phyloP scores from a whole-genome alignment of 768 basidiomycete species.

The Trametes villosa region DNA sequence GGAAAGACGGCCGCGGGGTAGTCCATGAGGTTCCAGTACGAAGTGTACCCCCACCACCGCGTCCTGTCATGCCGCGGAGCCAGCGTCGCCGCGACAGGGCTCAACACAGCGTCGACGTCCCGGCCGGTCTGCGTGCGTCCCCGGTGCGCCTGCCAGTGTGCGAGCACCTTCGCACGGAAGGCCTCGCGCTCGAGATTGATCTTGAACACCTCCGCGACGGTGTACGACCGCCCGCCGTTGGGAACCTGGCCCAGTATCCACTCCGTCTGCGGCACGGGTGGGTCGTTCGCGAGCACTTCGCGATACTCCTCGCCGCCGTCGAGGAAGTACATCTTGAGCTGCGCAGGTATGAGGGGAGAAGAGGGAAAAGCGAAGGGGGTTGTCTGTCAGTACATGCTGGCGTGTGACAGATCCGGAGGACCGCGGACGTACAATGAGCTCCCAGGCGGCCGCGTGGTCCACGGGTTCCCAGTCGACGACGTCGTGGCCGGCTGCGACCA shows the following conservation, averaged over 20 bases:
- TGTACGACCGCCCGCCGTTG: conserved; percentile 40
- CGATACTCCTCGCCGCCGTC: conserved; percentile 53
- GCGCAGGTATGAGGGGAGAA: neutral
- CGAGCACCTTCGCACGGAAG: conserved; percentile 44
- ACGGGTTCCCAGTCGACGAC: conserved; percentile 54
- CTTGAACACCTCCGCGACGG: conserved; percentile 48
- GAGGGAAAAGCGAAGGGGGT: neutral
- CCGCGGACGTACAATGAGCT: conserved; percentile 46
- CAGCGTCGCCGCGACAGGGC: conserved; percentile 50
- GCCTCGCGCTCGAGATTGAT: conserved; percentile 49
- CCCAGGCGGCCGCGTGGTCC: conserved; percentile 49
- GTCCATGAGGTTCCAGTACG: conserved; percentile 58
- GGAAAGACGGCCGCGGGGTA: conserved; percentile 54
- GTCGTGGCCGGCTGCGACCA: conserved; percentile 53
- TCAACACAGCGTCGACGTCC: conserved; percentile 51
- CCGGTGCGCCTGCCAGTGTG: conserved; percentile 49
- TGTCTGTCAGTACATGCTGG: conserved; percentile 24
- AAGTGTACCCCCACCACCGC: conserved; percentile 55
- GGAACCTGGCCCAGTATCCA: conserved; percentile 50
- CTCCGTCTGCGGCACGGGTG: conserved; percentile 44
- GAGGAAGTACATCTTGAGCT: conserved; percentile 49
- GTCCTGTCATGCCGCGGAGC: conserved; percentile 53
- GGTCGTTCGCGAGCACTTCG: conserved; percentile 42
- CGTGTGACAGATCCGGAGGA: conserved; percentile 11
- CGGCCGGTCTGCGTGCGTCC: conserved; percentile 45